Evolutionary conservation across 2,329 filamentous ascomycete species (phyloP).

Genomic region (Arthrobotrys megalospora): DNA sequence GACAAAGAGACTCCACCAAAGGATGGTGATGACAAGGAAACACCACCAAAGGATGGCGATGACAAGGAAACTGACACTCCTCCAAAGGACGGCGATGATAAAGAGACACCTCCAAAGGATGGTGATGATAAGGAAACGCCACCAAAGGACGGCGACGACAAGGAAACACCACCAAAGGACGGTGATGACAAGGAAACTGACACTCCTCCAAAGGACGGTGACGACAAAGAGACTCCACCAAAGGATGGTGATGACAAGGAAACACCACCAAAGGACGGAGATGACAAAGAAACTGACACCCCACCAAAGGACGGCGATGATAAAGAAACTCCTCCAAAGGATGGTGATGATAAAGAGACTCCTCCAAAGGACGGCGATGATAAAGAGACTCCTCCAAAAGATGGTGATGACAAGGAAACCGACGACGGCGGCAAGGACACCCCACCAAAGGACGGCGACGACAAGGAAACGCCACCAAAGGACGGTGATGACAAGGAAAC

Average conservation of each 20-base stretch:
- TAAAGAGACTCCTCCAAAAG: neutral
- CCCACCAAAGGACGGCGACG: neutral
- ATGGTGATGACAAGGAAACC: constrained; percentile 7
- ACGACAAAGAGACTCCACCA: neutral
- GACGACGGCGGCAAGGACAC: neutral
- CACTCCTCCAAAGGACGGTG: neutral
- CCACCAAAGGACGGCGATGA: neutral
- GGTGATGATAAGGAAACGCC: neutral
- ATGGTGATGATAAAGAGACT: neutral
- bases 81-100: neutral
- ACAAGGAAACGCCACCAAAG: neutral
- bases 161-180: neutral
- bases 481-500: constrained; percentile 1
- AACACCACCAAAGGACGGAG: neutral
- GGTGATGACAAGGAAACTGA: neutral
- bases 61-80: constrained; percentile 13
- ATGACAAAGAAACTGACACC: neutral
- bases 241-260: constrained; percentile 24
- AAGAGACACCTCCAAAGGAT: constrained; percentile 1
- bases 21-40: constrained; percentile 8
- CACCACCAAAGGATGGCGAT: constrained; percentile 1
- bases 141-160: neutral
- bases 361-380: neutral
- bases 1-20: neutral
- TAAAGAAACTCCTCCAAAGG: neutral